phyloP scores from a whole-genome alignment of 2,329 filamentous ascomycete species.

The Neocucurbitaria cava region DNA sequence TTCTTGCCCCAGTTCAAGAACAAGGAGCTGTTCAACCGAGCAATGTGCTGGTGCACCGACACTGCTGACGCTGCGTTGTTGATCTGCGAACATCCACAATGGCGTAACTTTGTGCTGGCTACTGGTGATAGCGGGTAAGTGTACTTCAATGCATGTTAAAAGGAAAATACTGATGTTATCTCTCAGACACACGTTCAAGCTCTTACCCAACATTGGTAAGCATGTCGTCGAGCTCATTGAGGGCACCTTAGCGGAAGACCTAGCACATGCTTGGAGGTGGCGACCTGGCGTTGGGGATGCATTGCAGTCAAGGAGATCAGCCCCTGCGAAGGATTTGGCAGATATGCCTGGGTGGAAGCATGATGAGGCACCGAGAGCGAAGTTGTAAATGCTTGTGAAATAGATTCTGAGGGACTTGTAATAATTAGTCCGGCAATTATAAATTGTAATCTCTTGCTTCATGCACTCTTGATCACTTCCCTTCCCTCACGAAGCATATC shows the following conservation, averaged over 20 bases:
- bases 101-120: slow-evolving; percentile 57
- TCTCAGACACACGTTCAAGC: slow-evolving; percentile 55
- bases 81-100: slow-evolving; percentile 60
- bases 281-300: slow-evolving; percentile 54
- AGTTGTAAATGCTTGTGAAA: slow-evolving; percentile 5
- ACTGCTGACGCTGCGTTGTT: slow-evolving; percentile 69
- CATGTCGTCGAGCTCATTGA: slow-evolving; percentile 57
- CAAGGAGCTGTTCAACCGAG: slow-evolving; percentile 53
- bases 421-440: too few species aligned
- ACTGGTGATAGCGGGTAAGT: slow-evolving; percentile 57
- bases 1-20: slow-evolving; percentile 54
- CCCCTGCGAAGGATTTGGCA: slow-evolving; percentile 53
- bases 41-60: slow-evolving; percentile 66
- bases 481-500: too few species aligned
- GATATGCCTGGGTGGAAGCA: slow-evolving; percentile 56
- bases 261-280: slow-evolving; percentile 55
- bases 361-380: slow-evolving; percentile 14
- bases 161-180: slow-evolving; percentile 2
- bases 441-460: too few species aligned
- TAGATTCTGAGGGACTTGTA: background rate
- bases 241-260: slow-evolving; percentile 47
- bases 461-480: too few species aligned
- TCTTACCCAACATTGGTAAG: slow-evolving; percentile 56
- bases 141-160: background rate
- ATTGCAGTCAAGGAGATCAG: slow-evolving; percentile 51